Base-by-base conservation (phyloP, 495 filamentous ascomycete genomes). In the Cetradonia linearis region DNA sequence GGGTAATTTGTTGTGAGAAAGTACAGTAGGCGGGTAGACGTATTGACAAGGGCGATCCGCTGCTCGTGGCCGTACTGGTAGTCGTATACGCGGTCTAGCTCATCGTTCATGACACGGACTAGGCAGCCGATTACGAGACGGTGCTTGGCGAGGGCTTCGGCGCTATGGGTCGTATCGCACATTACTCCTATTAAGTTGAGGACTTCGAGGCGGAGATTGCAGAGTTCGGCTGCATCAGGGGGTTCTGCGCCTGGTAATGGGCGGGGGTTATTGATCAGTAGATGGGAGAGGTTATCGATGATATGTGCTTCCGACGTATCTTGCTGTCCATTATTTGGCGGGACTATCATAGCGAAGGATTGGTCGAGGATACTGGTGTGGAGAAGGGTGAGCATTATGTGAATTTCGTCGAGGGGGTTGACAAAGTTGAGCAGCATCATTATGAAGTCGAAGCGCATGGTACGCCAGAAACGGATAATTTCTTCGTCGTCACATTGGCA, bases 31-130 rank as follows among this genome's bases (percentile, higher is more conserved):
- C 78, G 76, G 67, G 83, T 83, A 36, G 81, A 72, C 11, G 72
- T 69, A 67, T 88, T 88, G 63, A 88, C 75, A 37, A 83, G 66
- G 0, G 71, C 59, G 27, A 73, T 65, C 30, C 76, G 73, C n/a
- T 68, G 56, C 31, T 55, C 56, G 31, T 64, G 76, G 67, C 60
- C 65, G 54, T 55, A 60, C 27, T 76, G 72, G 25, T 73, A 76
- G 13, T 76, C 73, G 67, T 89, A 87, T 8, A 86, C 72, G 14
- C 74, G 72, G 55, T 82, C 76, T n/a, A 89, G 63, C 58, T 81
- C 78, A 55, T 84, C 84, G 40, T 84, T 77, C 69, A 88, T 81
- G 50, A 82, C 77, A 20, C 78, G 74, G 57, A 86, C 76, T 6
- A 89, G 68, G 25, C 84, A 76, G 14, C 78, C 80, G 23, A 89